Percentiles rank a stretch among this genome's conserved stretches.
Conservation (phyloP, 2,329 filamentous ascomycete species). For the Sporothrix sp. region DNA sequence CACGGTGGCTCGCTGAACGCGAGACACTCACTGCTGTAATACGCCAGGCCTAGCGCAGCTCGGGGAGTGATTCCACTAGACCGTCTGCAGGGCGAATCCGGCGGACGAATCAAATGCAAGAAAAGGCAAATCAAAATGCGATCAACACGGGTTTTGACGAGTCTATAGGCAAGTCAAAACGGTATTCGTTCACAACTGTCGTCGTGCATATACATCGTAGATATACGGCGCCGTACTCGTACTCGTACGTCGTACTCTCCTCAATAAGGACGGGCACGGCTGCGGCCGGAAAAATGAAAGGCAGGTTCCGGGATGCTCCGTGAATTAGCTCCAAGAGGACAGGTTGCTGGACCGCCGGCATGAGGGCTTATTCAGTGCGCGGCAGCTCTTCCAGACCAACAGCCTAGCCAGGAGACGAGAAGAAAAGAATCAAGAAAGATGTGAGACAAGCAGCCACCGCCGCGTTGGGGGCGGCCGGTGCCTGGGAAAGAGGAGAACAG, state of each 20-base stretch:
- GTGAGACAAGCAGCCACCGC: not conserved
- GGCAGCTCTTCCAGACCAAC: not conserved
- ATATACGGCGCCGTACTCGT: too few species aligned
- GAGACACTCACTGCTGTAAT: too few species aligned
- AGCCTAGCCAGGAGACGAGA: not conserved
- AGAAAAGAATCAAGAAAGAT: not conserved
- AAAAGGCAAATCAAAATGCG: not conserved
- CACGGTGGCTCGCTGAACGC: too few species aligned
- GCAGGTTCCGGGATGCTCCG: too few species aligned
- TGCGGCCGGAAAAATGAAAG: too few species aligned
- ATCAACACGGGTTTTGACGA: too few species aligned
- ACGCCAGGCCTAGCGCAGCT: conserved; percentile 1
- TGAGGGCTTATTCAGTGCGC: not conserved
- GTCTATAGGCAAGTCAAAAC: not conserved
- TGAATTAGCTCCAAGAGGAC: too few species aligned
- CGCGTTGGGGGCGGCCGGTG: not conserved
- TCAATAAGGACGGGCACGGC: too few species aligned
- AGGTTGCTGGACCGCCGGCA: too few species aligned
- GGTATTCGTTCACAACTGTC: too few species aligned
- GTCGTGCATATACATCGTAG: too few species aligned
- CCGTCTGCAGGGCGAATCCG: not conserved
- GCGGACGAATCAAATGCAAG: not conserved
- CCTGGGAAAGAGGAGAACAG: not conserved
- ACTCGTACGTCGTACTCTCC: too few species aligned
- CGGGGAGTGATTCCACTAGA: conserved; percentile 4